A percentile compares a stretch with the other conserved stretches of the same genome.
phyloP scores from a whole-genome alignment of 2,329 filamentous ascomycete genomes.

The Aspergillus sergii region DNA sequence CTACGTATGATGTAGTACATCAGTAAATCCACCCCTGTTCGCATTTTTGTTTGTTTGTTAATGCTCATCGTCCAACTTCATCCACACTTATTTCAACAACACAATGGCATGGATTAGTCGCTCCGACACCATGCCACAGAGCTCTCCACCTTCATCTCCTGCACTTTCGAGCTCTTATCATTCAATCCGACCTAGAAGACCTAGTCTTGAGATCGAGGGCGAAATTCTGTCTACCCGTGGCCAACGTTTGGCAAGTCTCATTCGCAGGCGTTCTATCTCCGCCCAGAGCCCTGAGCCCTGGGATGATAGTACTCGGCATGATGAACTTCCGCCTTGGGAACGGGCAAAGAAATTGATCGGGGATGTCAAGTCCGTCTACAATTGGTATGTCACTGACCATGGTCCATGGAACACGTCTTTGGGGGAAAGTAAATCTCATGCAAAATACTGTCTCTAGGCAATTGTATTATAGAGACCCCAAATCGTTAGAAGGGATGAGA shows the following conservation, averaged over 20 bases:
- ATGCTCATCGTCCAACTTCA: neutral
- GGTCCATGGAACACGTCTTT: too few relatives aligned
- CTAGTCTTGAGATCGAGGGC: constrained; percentile 37
- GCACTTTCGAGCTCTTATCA: constrained; percentile 12
- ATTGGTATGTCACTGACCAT: constrained; percentile 57
- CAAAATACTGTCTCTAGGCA: constrained; percentile 49
- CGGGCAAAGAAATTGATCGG: constrained; percentile 66
- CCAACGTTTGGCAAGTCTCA: constrained; percentile 37
- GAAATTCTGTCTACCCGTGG: constrained; percentile 43
- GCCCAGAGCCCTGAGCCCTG: constrained; percentile 20
- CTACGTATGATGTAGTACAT: neutral
- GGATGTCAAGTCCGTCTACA: constrained; percentile 81
- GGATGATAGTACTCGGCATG: constrained; percentile 14
- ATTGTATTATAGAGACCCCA: constrained; percentile 80
- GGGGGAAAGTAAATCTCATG: neutral
- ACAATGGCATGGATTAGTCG: constrained; percentile 15
- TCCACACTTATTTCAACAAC: neutral
- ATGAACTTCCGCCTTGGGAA: constrained; percentile 16
- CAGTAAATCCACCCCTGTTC: neutral
- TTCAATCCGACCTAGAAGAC: constrained; percentile 26
- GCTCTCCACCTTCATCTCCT: constrained; percentile 12
- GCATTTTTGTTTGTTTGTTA: neutral
- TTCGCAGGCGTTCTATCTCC: constrained; percentile 32
- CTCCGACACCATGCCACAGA: constrained; percentile 10
- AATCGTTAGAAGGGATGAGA: constrained; percentile 70